These are phyloP conservation scores for Alternaria brassicae DNA, from an alignment of 2,329 filamentous ascomycete genomes.

Conservation along the genomic window DNA sequence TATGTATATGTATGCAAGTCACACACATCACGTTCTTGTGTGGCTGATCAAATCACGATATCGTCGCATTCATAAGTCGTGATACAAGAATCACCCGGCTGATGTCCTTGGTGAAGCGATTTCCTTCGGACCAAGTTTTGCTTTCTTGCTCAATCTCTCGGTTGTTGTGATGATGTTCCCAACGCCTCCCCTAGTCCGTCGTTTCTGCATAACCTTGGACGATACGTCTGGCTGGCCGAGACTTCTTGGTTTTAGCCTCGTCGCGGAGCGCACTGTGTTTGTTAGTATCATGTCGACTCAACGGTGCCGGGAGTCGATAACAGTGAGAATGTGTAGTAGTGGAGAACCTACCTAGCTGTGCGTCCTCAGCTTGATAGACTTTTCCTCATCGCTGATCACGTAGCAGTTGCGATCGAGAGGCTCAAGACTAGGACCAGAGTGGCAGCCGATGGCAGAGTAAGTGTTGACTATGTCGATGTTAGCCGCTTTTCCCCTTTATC, in stretches of 20 bases:
- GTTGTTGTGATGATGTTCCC: background rate
- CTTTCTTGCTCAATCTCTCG: background rate
- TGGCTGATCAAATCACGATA: too few species aligned
- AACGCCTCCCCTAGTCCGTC: too few species aligned
- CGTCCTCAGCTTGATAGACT: background rate
- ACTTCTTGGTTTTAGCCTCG: background rate
- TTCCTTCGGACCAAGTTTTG: background rate
- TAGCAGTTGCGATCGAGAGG: background rate
- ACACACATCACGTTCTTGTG: too few species aligned
- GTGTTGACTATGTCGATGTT: background rate
- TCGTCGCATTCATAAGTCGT: background rate
- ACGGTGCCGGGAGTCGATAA: background rate
- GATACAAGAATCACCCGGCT: background rate
- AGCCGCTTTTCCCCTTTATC: too few species aligned
- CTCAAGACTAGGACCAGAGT: background rate
- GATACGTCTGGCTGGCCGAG: too few species aligned
- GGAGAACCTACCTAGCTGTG: background rate
- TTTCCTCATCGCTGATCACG: background rate
- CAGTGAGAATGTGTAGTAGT: background rate
- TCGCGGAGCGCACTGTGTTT: background rate
- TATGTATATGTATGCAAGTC: too few species aligned
- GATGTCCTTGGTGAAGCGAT: background rate
- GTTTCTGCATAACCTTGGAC: too few species aligned
- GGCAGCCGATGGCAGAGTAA: background rate
- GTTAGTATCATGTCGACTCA: background rate